Percentiles rank a stretch among this genome's conserved stretches.
These are phyloP conservation scores for Bjerkandera adusta DNA, from an alignment of 1,284 basidiomycete genomes.

Conservation along the genomic window DNA sequence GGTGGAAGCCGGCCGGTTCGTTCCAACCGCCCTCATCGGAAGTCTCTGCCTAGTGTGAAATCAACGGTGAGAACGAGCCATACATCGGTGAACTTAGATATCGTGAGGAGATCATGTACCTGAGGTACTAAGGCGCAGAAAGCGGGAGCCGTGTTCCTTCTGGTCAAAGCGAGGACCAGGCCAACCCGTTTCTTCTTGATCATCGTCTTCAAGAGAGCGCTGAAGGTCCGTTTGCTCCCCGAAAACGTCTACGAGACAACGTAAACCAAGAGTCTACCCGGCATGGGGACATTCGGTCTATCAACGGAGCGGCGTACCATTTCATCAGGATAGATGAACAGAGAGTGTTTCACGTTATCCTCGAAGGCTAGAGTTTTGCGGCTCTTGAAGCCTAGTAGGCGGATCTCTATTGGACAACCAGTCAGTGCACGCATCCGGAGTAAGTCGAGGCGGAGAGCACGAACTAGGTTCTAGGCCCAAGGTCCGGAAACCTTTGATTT, in stretches of 20 bases:
- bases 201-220: conserved; percentile 84
- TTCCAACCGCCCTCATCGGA: conserved; percentile 73
- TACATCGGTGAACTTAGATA: conserved; percentile 6
- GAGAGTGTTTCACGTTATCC: conserved; percentile 89
- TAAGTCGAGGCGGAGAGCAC: conserved; percentile 24
- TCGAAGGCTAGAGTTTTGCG: conserved; percentile 71
- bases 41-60: conserved; percentile 63
- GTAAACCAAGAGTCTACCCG: not conserved
- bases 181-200: conserved; percentile 82
- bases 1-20: conserved; percentile 89
- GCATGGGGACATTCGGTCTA: not conserved
- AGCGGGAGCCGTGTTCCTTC: conserved; percentile 72
- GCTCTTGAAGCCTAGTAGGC: conserved; percentile 90
- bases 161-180: conserved; percentile 69
- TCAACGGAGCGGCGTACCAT: conserved; percentile 43
- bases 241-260: conserved; percentile 61
- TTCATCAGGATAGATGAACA: conserved; percentile 94
- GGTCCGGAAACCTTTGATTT: conserved; percentile 79
- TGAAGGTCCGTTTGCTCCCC: conserved; percentile 91
- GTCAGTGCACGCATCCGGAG: too few species aligned
- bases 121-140: conserved; percentile 91
- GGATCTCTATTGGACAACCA: conserved; percentile 70
- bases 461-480: conserved; percentile 74
- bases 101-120: conserved; percentile 37
- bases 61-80: conserved; percentile 6